Conservation (phyloP, 768 basidiomycete species). For the Mycena galericulata region DNA sequence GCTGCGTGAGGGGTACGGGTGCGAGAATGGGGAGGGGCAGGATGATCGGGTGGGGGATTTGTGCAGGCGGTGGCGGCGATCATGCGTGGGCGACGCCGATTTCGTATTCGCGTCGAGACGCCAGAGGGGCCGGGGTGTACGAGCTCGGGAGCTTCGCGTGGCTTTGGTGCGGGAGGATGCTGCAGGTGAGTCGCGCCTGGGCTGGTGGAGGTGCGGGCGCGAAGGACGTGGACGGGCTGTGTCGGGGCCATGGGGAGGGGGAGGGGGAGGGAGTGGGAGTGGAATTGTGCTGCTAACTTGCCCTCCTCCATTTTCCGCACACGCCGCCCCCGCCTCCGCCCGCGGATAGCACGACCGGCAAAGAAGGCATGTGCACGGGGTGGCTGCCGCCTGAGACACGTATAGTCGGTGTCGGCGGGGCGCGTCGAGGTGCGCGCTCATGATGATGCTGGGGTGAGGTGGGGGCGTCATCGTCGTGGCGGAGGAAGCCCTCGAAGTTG, state of each 20-base stretch:
- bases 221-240: too few species aligned
- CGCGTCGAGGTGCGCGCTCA: constrained; percentile 21
- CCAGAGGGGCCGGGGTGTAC: constrained; percentile 42
- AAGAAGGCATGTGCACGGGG: constrained; percentile 55
- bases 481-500: not conserved
- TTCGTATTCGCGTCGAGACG: too few species aligned
- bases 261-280: too few species aligned
- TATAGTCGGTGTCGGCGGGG: not conserved
- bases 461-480: not conserved
- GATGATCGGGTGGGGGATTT: not conserved
- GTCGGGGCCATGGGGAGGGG: too few species aligned
- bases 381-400: constrained; percentile 48
- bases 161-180: constrained; percentile 61
- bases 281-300: not conserved
- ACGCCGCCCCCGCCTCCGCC: constrained; percentile 20
- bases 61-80: too few species aligned
- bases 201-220: too few species aligned
- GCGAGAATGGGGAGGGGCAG: not conserved
- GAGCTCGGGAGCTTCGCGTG: constrained; percentile 57
- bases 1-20: constrained; percentile 10
- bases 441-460: too few species aligned
- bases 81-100: too few species aligned
- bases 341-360: constrained; percentile 26
- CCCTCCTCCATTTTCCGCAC: constrained; percentile 12
- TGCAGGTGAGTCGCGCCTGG: too few species aligned